Evolutionary conservation across 345 rosid species (phyloP).

Genomic region (Hirschfeldia incana): DNA sequence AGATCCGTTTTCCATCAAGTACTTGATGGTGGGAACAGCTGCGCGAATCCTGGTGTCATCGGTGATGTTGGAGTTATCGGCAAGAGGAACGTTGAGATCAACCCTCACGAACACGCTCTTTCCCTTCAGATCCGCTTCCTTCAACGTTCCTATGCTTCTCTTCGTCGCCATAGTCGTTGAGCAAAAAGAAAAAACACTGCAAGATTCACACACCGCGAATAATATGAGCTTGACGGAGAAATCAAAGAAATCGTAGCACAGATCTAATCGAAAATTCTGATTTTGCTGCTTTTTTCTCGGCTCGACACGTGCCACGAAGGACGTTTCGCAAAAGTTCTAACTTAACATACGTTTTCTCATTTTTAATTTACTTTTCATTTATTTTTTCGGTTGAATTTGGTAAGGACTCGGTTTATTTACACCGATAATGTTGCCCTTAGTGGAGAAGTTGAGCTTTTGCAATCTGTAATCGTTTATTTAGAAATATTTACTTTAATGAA

Average conservation of each 20-base stretch:
- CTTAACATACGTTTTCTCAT: too few species aligned
- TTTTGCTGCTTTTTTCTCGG: too few species aligned
- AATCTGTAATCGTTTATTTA: background rate
- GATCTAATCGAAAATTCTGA: too few species aligned
- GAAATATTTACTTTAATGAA: background rate
- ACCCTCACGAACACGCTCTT: constrained; percentile 94
- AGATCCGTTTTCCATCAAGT: constrained; percentile 83
- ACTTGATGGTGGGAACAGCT: constrained; percentile 95
- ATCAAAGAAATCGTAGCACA: too few species aligned
- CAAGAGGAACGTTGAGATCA: constrained; percentile 92
- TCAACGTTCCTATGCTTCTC: constrained; percentile 90
- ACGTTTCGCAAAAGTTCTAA: too few species aligned
- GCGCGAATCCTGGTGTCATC: constrained; percentile 96
- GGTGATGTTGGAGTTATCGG: constrained; percentile 84
- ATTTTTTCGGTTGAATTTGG: too few species aligned
- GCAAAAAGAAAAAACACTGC: constrained; percentile 8
- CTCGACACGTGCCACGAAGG: too few species aligned
- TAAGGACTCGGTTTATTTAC: too few species aligned
- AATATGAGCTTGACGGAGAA: constrained; percentile 11
- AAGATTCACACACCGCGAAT: background rate
- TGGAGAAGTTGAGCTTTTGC: constrained; percentile 36
- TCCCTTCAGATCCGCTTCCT: constrained; percentile 79
- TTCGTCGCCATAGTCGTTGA: constrained; percentile 72
- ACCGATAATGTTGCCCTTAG: too few species aligned
- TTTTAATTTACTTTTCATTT: too few species aligned